Evolutionary conservation across 1,284 basidiomycete species (phyloP), one percentile per base, ranked within the genome.

Genomic region (Boletus mariae): DNA sequence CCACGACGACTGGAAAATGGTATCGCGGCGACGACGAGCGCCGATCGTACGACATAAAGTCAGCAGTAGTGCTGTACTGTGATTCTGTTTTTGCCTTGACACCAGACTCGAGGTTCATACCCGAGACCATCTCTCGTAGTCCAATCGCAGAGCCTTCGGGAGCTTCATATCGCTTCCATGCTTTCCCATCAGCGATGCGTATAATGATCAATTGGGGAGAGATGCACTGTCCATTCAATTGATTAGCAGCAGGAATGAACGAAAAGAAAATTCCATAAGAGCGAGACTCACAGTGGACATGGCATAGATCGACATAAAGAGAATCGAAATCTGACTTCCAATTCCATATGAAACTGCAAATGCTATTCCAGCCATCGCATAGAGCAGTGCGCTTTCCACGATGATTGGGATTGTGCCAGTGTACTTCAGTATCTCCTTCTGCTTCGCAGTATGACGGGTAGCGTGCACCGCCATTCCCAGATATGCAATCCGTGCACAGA

Each of bases 171-270:
- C 40, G 40, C 23, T 41, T 3, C 40, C 40, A 41, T 41, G 40
- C 40, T 41, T 13, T 41, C 1, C 40, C 53, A 23, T 41, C 23
- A 3, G 52, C 56, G 17, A 58, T 48, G 5, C 49, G 56, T 35
- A 52, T 40, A 42, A 59, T 46, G 6, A 60, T 45, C 49, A 57
- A 48, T 34, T 59, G 52, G 12, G 58, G 47, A 29, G 56, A 60
- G 25, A 60, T 47, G 35, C 55, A 59, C 55, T 59, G 23, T 41
- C 10, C 23, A 5, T 41, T 25, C 23, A 9, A 25, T 13, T 25
- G 11, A 41, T 41, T 25, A 41, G 40, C 12, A 8, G 6, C 40
- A 13, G 20, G 20, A 41, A 25, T 15, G 23, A 4, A 25, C 10
- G n/a, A 17, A 40, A 40, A 23, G n/a, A 11, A 11, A 1, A 23